A percentile compares a stretch with the other conserved stretches of the same genome.
Evolutionary conservation across 768 basidiomycete genomes (phyloP).

Genomic region (Lyophyllum semitale): DNA sequence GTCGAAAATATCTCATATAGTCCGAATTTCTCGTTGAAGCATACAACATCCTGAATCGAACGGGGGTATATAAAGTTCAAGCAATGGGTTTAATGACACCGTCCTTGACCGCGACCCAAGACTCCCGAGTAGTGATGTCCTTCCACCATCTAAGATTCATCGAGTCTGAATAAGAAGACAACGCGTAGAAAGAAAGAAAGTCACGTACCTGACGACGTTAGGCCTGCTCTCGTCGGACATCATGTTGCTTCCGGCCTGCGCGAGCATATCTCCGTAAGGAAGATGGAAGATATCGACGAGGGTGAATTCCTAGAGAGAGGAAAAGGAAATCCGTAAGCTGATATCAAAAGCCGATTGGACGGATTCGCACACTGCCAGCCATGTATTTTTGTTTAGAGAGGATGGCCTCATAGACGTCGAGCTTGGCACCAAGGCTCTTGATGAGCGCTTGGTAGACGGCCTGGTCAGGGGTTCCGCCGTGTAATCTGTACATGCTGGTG

Average conservation of each 20-base stretch:
- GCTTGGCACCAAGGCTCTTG: conserved; percentile 32
- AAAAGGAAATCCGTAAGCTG: neutral
- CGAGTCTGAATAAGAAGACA: neutral
- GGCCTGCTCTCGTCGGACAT: conserved; percentile 11
- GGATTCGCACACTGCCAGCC: conserved; percentile 50
- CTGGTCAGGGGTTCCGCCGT: conserved; percentile 10
- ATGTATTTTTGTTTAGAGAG: conserved; percentile 56
- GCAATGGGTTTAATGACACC: conserved; percentile 12
- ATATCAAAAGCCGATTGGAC: neutral
- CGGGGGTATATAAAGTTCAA: neutral
- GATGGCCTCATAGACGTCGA: conserved; percentile 56
- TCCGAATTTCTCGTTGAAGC: neutral
- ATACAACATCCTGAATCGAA: neutral
- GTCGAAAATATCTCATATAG: too few relatives aligned
- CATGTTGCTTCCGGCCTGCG: conserved; percentile 12
- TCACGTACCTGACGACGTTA: conserved; percentile 14
- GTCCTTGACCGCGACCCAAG: conserved; percentile 26
- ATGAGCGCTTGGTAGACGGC: conserved; percentile 25
- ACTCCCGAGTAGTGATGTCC: conserved; percentile 18
- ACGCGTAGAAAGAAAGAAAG: neutral
- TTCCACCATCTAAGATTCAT: conserved; percentile 21
- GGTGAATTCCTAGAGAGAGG: conserved; percentile 7
- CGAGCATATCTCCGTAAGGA: conserved; percentile 16
- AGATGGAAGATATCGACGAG: conserved; percentile 24
- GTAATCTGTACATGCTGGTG: neutral